Base-by-base conservation (phyloP, 208 protist species). In the Acanthamoeba lenticulata region DNA sequence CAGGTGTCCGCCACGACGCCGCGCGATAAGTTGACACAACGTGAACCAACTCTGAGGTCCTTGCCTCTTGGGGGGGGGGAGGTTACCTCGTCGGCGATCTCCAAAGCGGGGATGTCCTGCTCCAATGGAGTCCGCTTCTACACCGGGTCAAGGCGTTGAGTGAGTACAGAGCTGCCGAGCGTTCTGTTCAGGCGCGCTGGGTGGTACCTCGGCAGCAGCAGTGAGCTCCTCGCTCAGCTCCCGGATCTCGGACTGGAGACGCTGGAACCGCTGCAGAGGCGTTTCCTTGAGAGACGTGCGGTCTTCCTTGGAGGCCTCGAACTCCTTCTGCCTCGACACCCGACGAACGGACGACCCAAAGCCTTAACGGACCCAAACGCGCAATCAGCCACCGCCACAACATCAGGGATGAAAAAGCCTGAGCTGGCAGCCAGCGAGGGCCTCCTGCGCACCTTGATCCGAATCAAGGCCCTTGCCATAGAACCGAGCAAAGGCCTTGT, bases 181-280 rank as follows among this genome's bases (percentile, higher is more conserved):
- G n/a, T n/a, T n/a, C n/a, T n/a, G n/a, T n/a, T n/a, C n/a, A n/a
- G n/a, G n/a, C n/a, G n/a, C n/a, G n/a, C n/a, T n/a, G n/a, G n/a
- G n/a, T n/a, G n/a, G 44, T 40, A 92, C 86, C 52, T 65, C 60
- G 15, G 86, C 49, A 29, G 60, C 60, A 21, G 36, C 40, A 32
- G 24, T 42, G 24, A 93, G 90, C 65, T 93, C 90, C 29, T 93
- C 90, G 90, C 65, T 45, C 24, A 93, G 90, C 90, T 93, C 90
- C 49, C 49, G 47, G 69, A 93, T 38, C 38, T 93, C 90, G n/a
- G 65, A 83, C 40, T 93, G 90, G 62, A 93, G 27, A 36, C 90
- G 90, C 44, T 93, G 67, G 90, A 93, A 93, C 47, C 90, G 79
- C 44, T 93, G 90, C 47, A 93, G 36, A 27, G 90, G 90, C 62